A percentile compares a stretch with the other conserved stretches of the same genome.
phyloP scores from a whole-genome alignment of 345 rosid genomes.

The Lenwebbia sp. region DNA sequence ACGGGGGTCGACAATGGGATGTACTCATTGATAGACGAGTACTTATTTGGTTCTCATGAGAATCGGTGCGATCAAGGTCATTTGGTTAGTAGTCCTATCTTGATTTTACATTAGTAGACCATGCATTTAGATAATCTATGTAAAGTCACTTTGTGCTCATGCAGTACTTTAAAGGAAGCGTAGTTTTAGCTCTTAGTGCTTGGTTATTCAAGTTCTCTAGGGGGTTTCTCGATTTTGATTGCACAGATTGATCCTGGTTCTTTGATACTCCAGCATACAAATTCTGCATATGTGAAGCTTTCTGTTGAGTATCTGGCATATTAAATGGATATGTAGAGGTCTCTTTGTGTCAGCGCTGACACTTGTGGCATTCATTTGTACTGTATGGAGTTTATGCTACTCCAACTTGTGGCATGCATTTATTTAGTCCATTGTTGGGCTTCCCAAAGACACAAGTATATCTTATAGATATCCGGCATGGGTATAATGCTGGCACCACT shows the following conservation, averaged over 20 bases:
- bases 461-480: background rate
- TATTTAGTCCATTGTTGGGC: background rate
- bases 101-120: background rate
- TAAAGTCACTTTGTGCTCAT: background rate
- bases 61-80: background rate
- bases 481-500: background rate
- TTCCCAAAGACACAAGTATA: background rate
- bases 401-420: background rate
- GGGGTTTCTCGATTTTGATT: background rate
- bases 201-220: background rate
- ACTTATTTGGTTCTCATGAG: background rate
- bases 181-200: background rate
- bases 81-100: background rate
- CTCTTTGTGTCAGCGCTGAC: background rate
- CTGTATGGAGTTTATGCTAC: background rate
- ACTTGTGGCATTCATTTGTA: background rate
- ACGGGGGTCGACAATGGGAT: background rate
- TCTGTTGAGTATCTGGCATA: background rate
- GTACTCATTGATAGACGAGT: background rate
- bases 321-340: background rate
- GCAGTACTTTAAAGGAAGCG: background rate
- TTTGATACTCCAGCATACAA: background rate
- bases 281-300: background rate
- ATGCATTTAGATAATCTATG: background rate
- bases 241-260: background rate